These are phyloP conservation scores for Hygrocybe coccinea DNA, from an alignment of 768 basidiomycete genomes.

Conservation along the genomic window DNA sequence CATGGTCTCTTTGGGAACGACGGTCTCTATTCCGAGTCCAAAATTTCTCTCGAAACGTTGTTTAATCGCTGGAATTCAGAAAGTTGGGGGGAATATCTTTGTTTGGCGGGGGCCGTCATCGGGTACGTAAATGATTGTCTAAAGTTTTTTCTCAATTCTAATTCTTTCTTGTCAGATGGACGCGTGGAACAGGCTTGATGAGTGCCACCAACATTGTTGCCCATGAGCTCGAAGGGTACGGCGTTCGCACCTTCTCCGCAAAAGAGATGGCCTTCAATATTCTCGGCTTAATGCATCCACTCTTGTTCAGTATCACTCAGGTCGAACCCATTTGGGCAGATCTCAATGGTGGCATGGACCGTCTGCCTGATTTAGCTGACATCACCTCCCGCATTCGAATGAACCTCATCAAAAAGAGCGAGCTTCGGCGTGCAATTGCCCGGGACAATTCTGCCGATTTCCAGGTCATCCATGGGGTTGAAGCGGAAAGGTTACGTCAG, in stretches of 20 bases:
- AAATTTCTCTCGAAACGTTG: constrained; percentile 94
- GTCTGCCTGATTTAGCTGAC: constrained; percentile 89
- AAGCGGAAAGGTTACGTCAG: constrained; percentile 89
- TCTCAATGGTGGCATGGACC: constrained; percentile 97
- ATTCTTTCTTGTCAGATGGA: constrained; percentile 59
- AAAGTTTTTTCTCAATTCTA: not conserved
- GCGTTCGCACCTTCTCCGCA: constrained; percentile 96
- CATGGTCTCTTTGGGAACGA: constrained; percentile 98
- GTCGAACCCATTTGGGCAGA: constrained; percentile 99
- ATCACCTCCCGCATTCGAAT: constrained; percentile 83
- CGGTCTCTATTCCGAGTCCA: constrained; percentile 96
- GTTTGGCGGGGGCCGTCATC: constrained; percentile 96
- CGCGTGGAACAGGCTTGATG: constrained; percentile 97
- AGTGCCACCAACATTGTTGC: constrained; percentile 91
- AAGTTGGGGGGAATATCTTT: constrained; percentile 98
- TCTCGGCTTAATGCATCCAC: constrained; percentile 97
- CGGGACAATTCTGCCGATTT: constrained; percentile 96
- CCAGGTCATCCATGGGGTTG: constrained; percentile 82
- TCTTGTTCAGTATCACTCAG: constrained; percentile 98
- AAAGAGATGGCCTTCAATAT: constrained; percentile 99
- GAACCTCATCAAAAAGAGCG: constrained; percentile 78
- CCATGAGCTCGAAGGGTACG: constrained; percentile 86
- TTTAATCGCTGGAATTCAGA: constrained; percentile 99
- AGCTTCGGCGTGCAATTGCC: constrained; percentile 88
- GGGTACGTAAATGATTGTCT: constrained; percentile 52